A percentile compares a stretch with the other conserved stretches of the same genome.
Conservation (phyloP, 805 yeast species). For the Kodamaea sagamina region DNA sequence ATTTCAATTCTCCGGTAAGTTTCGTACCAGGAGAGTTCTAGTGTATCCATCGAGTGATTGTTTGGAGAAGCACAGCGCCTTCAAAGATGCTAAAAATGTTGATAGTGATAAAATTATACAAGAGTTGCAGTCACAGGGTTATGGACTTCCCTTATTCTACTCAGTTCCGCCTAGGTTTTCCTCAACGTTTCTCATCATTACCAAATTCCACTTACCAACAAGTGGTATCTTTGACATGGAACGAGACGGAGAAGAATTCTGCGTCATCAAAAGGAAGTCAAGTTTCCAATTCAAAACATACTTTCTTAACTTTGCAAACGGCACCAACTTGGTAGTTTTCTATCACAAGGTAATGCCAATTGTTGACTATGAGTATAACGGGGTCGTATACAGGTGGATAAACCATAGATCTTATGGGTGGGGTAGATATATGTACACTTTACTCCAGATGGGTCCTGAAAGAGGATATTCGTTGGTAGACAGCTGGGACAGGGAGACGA, state of each 20-base stretch:
- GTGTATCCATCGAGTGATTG: slow-evolving; percentile 4
- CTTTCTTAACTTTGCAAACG: neutral
- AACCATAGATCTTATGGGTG: slow-evolving; percentile 1
- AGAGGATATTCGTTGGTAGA: slow-evolving; percentile 10
- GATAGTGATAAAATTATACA: neutral
- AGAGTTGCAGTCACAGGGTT: slow-evolving; percentile 6
- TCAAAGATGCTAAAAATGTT: neutral
- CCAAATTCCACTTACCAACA: neutral
- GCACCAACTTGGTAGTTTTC: slow-evolving; percentile 9
- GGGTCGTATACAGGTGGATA: slow-evolving; percentile 11
- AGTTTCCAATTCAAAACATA: neutral
- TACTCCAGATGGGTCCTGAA: neutral
- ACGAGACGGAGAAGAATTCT: slow-evolving; percentile 7
- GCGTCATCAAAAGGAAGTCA: neutral
- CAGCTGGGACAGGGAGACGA: slow-evolving; percentile 11
- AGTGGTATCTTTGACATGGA: slow-evolving; percentile 4
- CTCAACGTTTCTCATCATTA: neutral
- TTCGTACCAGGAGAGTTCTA: neutral
- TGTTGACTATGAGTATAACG: slow-evolving; percentile 13
- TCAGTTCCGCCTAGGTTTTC: slow-evolving; percentile 1
- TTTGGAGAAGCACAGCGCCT: slow-evolving; percentile 7
- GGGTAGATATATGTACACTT: slow-evolving; percentile 4
- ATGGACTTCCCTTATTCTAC: slow-evolving; percentile 7
- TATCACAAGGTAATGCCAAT: slow-evolving; percentile 10
- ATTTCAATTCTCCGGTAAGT: slow-evolving; percentile 1